Base-by-base conservation (phyloP, 2,329 filamentous ascomycete species). In the Ascochyta koolunga region DNA sequence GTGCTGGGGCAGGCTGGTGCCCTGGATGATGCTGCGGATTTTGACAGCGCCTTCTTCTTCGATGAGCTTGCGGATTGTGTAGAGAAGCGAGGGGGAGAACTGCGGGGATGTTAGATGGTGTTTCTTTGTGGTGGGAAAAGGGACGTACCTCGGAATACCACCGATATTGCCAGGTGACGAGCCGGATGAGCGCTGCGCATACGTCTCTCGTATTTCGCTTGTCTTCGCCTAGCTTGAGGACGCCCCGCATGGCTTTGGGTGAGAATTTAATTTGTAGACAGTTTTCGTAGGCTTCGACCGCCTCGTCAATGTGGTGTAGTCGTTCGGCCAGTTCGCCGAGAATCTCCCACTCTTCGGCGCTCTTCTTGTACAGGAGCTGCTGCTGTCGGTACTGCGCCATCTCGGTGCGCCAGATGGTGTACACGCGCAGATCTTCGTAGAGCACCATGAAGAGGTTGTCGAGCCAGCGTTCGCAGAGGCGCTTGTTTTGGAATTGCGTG, bases 381-480 rank as follows among this genome's bases (percentile, higher is more conserved):
- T 98, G 93, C 48, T 93, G 91, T 19, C 91, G 88, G 72, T 93
- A 97, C 73, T 98, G 93, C 0, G 92, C 90, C 86, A 98, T 95
- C 74, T 99, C 95, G 0, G 95, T 98, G 51, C 95, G 89, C 95
- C 95, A 99, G 75, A 99, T 99, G 11, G 95, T 99, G 80, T 99
- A 99, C 39, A 99, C 93, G 43, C 95, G 90, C 16, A 99, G 83
- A 70, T 99, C 95, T 75, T 99, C 95, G 74, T 99, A 99, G 2
- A 99, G 83, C 0, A 98, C 95, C 95, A 99, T 99, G 79, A 99
- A 99, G 19, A 99, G 83, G 68, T 96, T 98, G 76, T 99, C 95
- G 2, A 99, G 84, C 95, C 95, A 99, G 64, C 95, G 87, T 77
- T 99, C 95, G 70, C 95, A 99, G 1, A 99, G 85, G 0, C 95